A percentile compares a stretch with the other conserved stretches of the same genome.
phyloP scores from a whole-genome alignment of 2,329 filamentous ascomycete genomes.

The Epichloe baconii region DNA sequence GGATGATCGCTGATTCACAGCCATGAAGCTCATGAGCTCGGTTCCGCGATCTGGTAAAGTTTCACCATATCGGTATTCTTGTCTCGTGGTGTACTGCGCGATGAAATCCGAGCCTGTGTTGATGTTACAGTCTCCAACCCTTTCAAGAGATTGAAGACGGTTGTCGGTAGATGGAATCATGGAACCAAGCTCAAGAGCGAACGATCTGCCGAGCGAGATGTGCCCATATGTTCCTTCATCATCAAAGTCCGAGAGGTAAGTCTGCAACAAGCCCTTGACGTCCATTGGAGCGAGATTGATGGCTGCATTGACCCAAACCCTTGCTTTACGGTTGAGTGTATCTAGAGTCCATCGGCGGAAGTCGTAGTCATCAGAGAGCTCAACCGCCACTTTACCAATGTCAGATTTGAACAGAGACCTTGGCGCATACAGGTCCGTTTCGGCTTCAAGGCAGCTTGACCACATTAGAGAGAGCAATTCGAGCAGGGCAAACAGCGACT shows the following conservation, averaged over 20 bases:
- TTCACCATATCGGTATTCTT: conserved; percentile 87
- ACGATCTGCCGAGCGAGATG: conserved; percentile 82
- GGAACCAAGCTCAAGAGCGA: conserved; percentile 85
- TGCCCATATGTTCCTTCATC: conserved; percentile 86
- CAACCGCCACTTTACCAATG: conserved; percentile 66
- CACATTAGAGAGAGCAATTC: conserved; percentile 92
- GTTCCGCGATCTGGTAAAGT: conserved; percentile 54
- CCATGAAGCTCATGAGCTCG: conserved; percentile 51
- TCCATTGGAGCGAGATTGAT: conserved; percentile 82
- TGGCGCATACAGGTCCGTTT: conserved; percentile 88
- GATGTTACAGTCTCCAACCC: conserved; percentile 57
- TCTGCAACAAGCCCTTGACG: conserved; percentile 89
- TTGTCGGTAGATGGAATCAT: conserved; percentile 78
- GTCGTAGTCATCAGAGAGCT: conserved; percentile 86
- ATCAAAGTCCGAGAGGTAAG: conserved; percentile 88
- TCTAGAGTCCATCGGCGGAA: conserved; percentile 72
- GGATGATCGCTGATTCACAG: conserved; percentile 37
- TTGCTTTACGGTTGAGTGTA: conserved; percentile 62
- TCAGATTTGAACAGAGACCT: conserved; percentile 67
- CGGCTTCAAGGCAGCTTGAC: conserved; percentile 84
- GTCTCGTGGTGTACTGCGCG: conserved; percentile 90
- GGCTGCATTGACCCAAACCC: conserved; percentile 65
- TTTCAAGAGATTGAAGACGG: conserved; percentile 69
- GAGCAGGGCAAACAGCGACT: conserved; percentile 81
- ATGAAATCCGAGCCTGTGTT: conserved; percentile 94